phyloP scores from a whole-genome alignment of 805 yeast genomes.

The Brettanomyces anomalus region DNA sequence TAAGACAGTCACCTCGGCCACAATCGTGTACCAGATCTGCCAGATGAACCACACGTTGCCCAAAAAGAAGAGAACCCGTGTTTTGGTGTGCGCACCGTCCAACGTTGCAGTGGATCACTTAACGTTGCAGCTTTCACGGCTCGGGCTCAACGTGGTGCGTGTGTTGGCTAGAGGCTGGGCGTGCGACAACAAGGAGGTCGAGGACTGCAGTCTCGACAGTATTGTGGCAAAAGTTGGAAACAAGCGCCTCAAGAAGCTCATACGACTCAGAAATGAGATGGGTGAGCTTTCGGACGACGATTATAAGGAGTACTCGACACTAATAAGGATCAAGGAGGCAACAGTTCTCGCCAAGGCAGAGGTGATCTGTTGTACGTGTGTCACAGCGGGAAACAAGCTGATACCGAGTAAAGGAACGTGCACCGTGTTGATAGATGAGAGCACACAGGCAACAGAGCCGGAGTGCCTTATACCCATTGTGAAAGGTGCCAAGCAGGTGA shows the following conservation, averaged over 20 bases:
- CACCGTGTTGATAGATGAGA: conserved; percentile 83
- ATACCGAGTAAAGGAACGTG: conserved; percentile 14
- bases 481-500: conserved; percentile 82
- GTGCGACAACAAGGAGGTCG: conserved; percentile 61
- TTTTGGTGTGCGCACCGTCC: conserved; percentile 90
- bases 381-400: conserved; percentile 69
- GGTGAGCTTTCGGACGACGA: conserved; percentile 63
- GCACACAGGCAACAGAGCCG: conserved; percentile 92
- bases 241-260: conserved; percentile 49
- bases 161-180: conserved; percentile 71
- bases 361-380: conserved; percentile 86
- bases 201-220: conserved; percentile 48
- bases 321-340: too few species aligned
- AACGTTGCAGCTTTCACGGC: conserved; percentile 56
- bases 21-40: conserved; percentile 70
- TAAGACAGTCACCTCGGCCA: conserved; percentile 88
- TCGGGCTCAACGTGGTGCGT: conserved; percentile 74
- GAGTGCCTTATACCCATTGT: conserved; percentile 84
- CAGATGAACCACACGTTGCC: conserved; percentile 46
- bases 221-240: conserved; percentile 39
- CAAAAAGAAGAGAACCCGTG: conserved; percentile 10
- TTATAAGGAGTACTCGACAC: conserved; percentile 28
- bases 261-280: conserved; percentile 48
- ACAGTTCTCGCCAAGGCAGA: conserved; percentile 24
- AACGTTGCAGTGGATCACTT: conserved; percentile 93